Base-by-base conservation (phyloP, 2,329 filamentous ascomycete genomes). In the Alternaria consortialis region DNA sequence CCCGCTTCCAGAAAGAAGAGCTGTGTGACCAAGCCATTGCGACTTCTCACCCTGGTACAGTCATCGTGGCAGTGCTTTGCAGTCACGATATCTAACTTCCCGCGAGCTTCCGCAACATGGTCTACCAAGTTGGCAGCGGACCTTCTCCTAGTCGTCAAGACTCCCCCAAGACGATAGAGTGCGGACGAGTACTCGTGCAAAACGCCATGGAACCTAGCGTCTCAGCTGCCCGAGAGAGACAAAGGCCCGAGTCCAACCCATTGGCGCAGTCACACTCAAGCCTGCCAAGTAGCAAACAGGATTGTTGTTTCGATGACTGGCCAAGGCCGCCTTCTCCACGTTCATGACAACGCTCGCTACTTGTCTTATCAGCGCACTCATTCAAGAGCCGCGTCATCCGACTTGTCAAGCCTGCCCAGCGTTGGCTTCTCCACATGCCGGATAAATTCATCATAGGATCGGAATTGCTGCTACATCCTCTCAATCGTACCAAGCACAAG, bases 331-430 rank as follows among this genome's bases (percentile, higher is more conserved):
- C 46, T 54, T 48, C 65, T 67, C 63, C 53, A 50, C 60, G 58
- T 62, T 63, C 46, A 66, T 31, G 48, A 56, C 63, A 68, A 68
- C 63, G 65, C 64, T 61, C 56, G 53, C 62, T 58, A 60, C 57
- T 64, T 60, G 62, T 58, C 58, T 62, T 56, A 66, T 67, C 62
- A 68, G 63, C 64, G 60, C 60, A 55, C 58, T 66, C 65, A 62
- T 62, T 64, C 46, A 8, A 58, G 48, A 68, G 73, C 75, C 74
- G 74, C 75, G 75, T 77, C 73, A 77, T 70, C 73, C 53, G 60
- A 56, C 53, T 60, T 64, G 62, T 57, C 53, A 60, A 56, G 57
- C 52, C 52, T 53, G 60, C 60, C 56, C 39, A 65, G 62, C 56
- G 53, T 44, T 51, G 55, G 62, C 58, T 58, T 58, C 55, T 61